Conservation (phyloP, 805 yeast genomes). For the Cyberlindnera lachancei region DNA sequence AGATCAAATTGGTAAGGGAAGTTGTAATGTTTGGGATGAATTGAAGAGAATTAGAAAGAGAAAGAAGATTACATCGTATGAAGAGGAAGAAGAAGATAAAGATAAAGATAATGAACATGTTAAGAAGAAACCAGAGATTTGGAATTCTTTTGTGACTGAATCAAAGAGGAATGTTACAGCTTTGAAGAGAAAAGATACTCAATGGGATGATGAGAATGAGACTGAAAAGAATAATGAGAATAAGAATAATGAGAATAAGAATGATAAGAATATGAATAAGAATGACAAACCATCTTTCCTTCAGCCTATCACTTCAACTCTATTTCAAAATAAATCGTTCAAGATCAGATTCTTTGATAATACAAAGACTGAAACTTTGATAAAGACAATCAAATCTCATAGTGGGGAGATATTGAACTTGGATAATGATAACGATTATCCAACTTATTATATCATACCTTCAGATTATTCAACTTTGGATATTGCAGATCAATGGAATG, state of each 20-base stretch:
- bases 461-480: constrained; percentile 12
- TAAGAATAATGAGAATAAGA: background rate
- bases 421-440: constrained; percentile 2
- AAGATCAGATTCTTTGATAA: constrained; percentile 33
- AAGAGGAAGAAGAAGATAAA: too few species aligned
- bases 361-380: constrained; percentile 31
- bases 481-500: constrained; percentile 9
- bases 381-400: constrained; percentile 37
- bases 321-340: constrained; percentile 40
- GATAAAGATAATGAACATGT: constrained; percentile 11
- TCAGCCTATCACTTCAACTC: constrained; percentile 5
- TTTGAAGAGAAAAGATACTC: constrained; percentile 5
- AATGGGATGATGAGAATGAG: constrained; percentile 17
- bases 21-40: constrained; percentile 24
- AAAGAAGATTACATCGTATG: constrained; percentile 2
- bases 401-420: constrained; percentile 28
- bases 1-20: constrained; percentile 22
- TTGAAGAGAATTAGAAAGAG: constrained; percentile 14
- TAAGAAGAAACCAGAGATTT: constrained; percentile 26
- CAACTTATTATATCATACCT: constrained; percentile 15
- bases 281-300: background rate
- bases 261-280: background rate
- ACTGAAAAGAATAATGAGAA: background rate
- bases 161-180: constrained; percentile 2
- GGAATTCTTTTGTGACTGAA: constrained; percentile 32